Evolutionary conservation across 768 basidiomycete species (phyloP), one percentile per base, ranked within the genome.

Genomic region (Suillus decipiens): DNA sequence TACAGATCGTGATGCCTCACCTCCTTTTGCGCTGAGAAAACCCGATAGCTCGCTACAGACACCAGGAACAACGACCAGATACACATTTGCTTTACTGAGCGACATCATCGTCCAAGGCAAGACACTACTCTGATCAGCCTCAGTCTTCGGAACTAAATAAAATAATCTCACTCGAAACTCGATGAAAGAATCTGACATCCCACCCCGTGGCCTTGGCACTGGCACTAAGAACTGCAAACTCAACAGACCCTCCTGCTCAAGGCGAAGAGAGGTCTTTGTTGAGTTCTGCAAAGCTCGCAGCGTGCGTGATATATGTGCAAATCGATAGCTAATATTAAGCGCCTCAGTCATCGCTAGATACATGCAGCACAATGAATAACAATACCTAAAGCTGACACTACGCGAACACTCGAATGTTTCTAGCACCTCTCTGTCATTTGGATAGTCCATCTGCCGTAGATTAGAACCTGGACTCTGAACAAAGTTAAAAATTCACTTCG

Each of bases 161-260:
- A 39, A 28, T 17, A 80, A 57, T 19, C 90, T 72, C 68, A 96
- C 95, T 76, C 90, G 83, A 72, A 95, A 96, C 69, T 96, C 95
- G 58, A 96, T 88, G 68, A 95, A 95, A 0, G 87, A 92, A 60
- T 87, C 80, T 57, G 82, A 78, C 24, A 76, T 78, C 24, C 76
- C 82, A 28, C 73, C 76, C 28, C 69, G 76, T 3, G 73, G 69
- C 34, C 72, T 77, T 76, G 80, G 51, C 77, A 81, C 39, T 2
- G 87, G 89, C 82, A 97, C 95, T 67, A 97, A 81, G 74, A 97
- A 92, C 69, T 99, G 96, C 63, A 98, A 76, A 69, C 92, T 93
- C 42, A 98, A 78, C 50, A 95, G 75, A 0, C 96, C 96, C 59
- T 87, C 84, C 24, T 83, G 81, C 67, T 96, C 92, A 24, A 97